A percentile compares a stretch with the other conserved stretches of the same genome.
phyloP scores from a whole-genome alignment of 371 early-diverging fungal species.

The Nosema muscidifuracis region DNA sequence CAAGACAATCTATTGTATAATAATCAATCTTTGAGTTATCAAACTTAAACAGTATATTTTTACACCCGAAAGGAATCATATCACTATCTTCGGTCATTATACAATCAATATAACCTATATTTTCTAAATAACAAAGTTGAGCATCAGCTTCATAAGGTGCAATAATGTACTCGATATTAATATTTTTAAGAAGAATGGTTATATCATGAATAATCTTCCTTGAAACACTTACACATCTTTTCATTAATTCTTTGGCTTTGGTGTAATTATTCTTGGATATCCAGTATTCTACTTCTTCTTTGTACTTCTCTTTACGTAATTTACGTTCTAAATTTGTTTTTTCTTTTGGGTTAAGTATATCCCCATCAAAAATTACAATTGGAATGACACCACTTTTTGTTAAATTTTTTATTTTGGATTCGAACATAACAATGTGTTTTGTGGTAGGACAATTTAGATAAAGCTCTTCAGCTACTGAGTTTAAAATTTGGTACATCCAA shows the following conservation, averaged over 20 bases:
- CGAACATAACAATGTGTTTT: conserved; percentile 46
- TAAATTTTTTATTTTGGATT: conserved; percentile 48
- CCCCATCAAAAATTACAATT: conserved; percentile 85
- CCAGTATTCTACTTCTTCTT: conserved; percentile 38
- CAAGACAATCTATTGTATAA: conserved; percentile 47
- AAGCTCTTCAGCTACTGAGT: conserved; percentile 52
- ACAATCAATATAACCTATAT: conserved; percentile 68
- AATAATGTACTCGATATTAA: conserved; percentile 71
- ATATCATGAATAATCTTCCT: conserved; percentile 58
- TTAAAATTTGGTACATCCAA: conserved; percentile 60
- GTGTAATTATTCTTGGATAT: conserved; percentile 28
- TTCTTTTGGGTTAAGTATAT: conserved; percentile 73
- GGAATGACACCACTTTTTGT: conserved; percentile 66
- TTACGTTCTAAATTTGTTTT: conserved; percentile 70
- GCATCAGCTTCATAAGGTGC: conserved; percentile 98
- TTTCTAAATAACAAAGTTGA: conserved; percentile 77
- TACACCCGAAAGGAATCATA: conserved; percentile 81
- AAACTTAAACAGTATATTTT: conserved; percentile 59
- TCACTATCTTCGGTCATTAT: conserved; percentile 94
- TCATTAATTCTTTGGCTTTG: conserved; percentile 53
- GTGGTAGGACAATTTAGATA: conserved; percentile 39
- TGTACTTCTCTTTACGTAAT: conserved; percentile 35
- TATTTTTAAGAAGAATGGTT: conserved; percentile 65
- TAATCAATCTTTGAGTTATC: conserved; percentile 46
- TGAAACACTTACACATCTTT: conserved; percentile 46